These are phyloP conservation scores for Daldinia loculata DNA, from an alignment of 495 filamentous ascomycete genomes.

Conservation along the genomic window DNA sequence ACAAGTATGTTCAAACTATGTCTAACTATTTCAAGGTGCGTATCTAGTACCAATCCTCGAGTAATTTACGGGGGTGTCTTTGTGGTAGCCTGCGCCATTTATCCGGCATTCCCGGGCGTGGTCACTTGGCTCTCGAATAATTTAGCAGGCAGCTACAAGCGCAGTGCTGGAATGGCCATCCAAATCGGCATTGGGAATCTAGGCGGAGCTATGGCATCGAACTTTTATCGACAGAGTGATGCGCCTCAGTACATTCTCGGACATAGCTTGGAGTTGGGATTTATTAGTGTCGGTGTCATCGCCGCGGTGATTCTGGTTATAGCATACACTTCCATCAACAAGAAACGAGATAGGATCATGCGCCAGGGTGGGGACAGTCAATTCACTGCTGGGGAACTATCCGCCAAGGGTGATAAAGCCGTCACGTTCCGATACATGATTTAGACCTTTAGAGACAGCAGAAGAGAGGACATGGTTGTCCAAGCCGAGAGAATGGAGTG, in stretches of 20 bases:
- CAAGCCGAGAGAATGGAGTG: background rate
- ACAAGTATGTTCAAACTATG: conserved; percentile 15
- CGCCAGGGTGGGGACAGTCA: conserved; percentile 55
- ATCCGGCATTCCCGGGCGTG: conserved; percentile 69
- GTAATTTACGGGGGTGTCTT: conserved; percentile 80
- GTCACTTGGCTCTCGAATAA: conserved; percentile 79
- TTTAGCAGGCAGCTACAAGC: conserved; percentile 74
- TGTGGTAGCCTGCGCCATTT: conserved; percentile 71
- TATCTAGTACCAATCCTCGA: conserved; percentile 61
- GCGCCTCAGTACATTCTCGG: conserved; percentile 72
- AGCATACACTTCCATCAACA: conserved; percentile 69
- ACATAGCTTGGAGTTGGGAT: conserved; percentile 73
- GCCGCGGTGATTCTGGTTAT: conserved; percentile 64
- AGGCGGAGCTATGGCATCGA: conserved; percentile 76
- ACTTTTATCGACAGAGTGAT: conserved; percentile 76
- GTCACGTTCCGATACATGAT: conserved; percentile 70
- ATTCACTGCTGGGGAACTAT: conserved; percentile 63
- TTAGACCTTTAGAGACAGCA: conserved; percentile 1
- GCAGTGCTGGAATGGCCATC: conserved; percentile 76
- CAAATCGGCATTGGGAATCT: conserved; percentile 80
- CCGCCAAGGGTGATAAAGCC: conserved; percentile 69
- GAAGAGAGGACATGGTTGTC: background rate
- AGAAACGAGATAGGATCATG: conserved; percentile 58
- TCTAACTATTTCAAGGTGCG: conserved; percentile 46
- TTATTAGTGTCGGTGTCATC: conserved; percentile 68